Conservation (phyloP, 805 yeast genomes). For the Ogataea parapolymorpha region DNA sequence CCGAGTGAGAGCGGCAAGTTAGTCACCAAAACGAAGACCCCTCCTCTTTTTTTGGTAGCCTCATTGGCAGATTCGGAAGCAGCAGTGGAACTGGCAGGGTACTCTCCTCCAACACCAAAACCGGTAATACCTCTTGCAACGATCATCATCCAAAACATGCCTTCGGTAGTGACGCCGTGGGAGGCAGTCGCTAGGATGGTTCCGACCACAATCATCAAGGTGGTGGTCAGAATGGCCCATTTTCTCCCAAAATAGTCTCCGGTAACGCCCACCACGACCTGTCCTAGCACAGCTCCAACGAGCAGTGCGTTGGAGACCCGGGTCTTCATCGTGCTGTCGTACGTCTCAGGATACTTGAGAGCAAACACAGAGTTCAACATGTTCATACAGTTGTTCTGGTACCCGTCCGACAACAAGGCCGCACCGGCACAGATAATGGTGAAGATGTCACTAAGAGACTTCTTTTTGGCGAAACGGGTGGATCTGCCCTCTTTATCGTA, state of each 20-base stretch:
- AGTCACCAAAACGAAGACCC: conserved; percentile 61
- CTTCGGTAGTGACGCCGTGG: conserved; percentile 45
- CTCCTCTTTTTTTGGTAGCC: conserved; percentile 58
- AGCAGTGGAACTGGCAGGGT: conserved; percentile 60
- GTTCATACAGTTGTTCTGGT: conserved; percentile 29
- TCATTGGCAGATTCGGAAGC: conserved; percentile 67
- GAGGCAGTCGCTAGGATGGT: conserved; percentile 57
- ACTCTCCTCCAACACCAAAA: conserved; percentile 69
- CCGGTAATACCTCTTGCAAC: conserved; percentile 76
- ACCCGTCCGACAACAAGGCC: conserved; percentile 65
- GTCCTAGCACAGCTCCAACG: conserved; percentile 60
- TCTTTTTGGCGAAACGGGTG: conserved; percentile 23
- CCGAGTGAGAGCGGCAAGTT: conserved; percentile 73
- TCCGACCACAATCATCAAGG: conserved; percentile 55
- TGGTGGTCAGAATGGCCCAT: conserved; percentile 57
- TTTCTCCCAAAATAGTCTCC: conserved; percentile 60
- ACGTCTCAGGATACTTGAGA: conserved; percentile 48
- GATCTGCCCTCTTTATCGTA: conserved; percentile 21
- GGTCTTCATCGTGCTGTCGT: conserved; percentile 22
- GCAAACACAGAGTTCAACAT: conserved; percentile 26
- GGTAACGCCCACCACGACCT: conserved; percentile 52
- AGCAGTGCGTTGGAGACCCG: conserved; percentile 40
- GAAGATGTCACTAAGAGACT: conserved; percentile 35
- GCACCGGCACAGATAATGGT: conserved; percentile 66
- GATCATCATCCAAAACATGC: conserved; percentile 57